Conservation (phyloP, 1,284 basidiomycete genomes). For the Melampsora americana region DNA sequence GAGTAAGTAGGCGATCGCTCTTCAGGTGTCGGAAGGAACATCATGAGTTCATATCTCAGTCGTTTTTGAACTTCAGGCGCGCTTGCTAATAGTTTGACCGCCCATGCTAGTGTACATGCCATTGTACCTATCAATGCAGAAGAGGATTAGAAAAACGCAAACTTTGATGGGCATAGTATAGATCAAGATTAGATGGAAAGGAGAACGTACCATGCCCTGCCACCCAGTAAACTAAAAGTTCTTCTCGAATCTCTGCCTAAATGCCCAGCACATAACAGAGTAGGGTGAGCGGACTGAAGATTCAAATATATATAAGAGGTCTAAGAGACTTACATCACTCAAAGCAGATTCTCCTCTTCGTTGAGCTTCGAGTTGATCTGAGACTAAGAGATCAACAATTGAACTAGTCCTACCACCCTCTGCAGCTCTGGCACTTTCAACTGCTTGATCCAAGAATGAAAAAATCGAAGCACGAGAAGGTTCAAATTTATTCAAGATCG, state of each 20-base stretch:
- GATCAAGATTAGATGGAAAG: not conserved
- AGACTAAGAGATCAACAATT: no score
- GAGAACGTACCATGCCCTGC: conserved; percentile 38
- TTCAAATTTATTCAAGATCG: conserved; percentile 5
- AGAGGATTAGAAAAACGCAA: not conserved
- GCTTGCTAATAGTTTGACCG: conserved; percentile 31
- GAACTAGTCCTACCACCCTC: no score
- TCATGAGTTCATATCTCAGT: conserved; percentile 15
- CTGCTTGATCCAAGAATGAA: no score
- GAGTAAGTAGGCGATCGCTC: conserved; percentile 31
- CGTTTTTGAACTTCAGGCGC: conserved; percentile 33
- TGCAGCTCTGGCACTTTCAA: no score
- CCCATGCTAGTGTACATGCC: conserved; percentile 42
- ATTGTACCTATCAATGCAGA: conserved; percentile 29
- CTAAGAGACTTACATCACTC: no score
- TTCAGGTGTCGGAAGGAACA: conserved; percentile 24
- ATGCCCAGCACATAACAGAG: not conserved
- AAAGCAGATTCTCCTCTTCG: no score
- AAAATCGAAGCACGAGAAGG: no score
- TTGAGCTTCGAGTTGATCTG: no score
- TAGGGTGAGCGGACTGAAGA: no score
- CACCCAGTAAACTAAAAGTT: conserved; percentile 41
- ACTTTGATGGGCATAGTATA: not conserved
- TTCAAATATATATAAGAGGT: no score
- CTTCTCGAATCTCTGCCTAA: conserved; percentile 33